phyloP scores from a whole-genome alignment of 2,329 filamentous ascomycete genomes.

The Phoma sp. region DNA sequence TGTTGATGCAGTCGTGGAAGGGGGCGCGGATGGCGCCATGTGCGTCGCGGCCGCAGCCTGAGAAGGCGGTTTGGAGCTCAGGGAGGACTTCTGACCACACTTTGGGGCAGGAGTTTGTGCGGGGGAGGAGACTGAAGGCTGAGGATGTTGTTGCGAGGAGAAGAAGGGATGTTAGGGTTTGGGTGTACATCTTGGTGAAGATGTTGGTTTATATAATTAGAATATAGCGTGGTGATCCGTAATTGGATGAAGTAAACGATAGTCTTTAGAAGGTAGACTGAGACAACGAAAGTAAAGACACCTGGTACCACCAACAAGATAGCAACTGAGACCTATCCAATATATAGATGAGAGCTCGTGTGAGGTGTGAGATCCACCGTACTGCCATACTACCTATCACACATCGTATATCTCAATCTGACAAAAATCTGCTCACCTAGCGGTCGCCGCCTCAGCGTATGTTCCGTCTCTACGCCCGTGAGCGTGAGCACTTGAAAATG shows the following conservation, averaged over 20 bases:
- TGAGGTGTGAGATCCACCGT: background rate
- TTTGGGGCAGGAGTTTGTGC: conserved; percentile 23
- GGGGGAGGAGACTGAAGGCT: conserved; percentile 17
- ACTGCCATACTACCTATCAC: background rate
- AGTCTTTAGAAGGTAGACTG: conserved; percentile 1
- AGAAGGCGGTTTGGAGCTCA: conserved; percentile 24
- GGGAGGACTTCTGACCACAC: conserved; percentile 28
- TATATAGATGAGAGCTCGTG: conserved; percentile 8
- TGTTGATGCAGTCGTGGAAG: conserved; percentile 41
- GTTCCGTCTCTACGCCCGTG: conserved; percentile 6
- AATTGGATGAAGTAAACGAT: background rate
- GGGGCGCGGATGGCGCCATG: conserved; percentile 31
- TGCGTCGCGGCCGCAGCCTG: conserved; percentile 28
- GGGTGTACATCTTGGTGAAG: conserved; percentile 10
- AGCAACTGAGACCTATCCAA: conserved; percentile 4
- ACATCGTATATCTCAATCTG: background rate
- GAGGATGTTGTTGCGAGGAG: conserved; percentile 14
- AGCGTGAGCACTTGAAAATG: conserved; percentile 3
- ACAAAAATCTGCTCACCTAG: conserved; percentile 3
- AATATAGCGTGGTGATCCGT: background rate
- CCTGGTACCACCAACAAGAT: background rate
- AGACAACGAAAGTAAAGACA: conserved; percentile 1
- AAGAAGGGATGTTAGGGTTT: conserved; percentile 4
- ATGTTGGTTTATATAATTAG: background rate
- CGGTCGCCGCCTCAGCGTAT: background rate